A percentile compares a stretch with the other conserved stretches of the same genome.
These are phyloP conservation scores for Paramyrothecium sp. DNA, from an alignment of 2,329 filamentous ascomycete species.

Conservation along the genomic window DNA sequence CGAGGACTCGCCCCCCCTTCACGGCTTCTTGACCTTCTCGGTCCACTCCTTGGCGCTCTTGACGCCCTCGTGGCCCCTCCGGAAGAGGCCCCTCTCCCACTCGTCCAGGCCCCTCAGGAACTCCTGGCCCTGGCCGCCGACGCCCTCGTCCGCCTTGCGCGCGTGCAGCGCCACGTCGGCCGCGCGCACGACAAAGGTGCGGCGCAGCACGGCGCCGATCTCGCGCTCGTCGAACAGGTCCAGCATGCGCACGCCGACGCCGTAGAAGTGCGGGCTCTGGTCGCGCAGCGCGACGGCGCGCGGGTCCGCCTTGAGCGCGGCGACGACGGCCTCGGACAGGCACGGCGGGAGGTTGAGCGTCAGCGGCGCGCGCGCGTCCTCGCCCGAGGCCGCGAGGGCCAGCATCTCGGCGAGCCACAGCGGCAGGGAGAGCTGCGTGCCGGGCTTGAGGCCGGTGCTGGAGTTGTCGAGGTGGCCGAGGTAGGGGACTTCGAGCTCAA, in stretches of 20 bases:
- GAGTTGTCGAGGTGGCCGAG: conserved; percentile 90
- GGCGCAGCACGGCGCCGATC: conserved; percentile 71
- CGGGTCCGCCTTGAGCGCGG: conserved; percentile 88
- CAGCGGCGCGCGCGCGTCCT: conserved; percentile 58
- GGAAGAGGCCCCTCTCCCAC: conserved; percentile 77
- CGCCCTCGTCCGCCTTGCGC: conserved; percentile 70
- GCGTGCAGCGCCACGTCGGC: conserved; percentile 86
- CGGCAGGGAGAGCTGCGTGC: conserved; percentile 78
- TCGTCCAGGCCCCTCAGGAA: conserved; percentile 89
- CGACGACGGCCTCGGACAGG: conserved; percentile 76
- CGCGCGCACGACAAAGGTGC: conserved; percentile 80
- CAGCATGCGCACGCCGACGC: conserved; percentile 78
- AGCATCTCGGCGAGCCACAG: conserved; percentile 96
- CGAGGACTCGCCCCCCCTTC: conserved; percentile 7
- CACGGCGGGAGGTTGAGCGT: conserved; percentile 79
- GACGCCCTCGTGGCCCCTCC: conserved; percentile 70
- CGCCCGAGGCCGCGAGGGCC: conserved; percentile 60
- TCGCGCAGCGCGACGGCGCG: conserved; percentile 80
- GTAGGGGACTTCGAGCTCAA: conserved; percentile 83
- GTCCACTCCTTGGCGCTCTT: conserved; percentile 71
- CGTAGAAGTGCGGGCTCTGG: conserved; percentile 85
- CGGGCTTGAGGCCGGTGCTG: conserved; percentile 71
- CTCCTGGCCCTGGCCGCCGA: conserved; percentile 64
- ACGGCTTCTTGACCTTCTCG: conserved; percentile 48
- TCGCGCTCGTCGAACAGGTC: conserved; percentile 83